Conservation (phyloP, 768 basidiomycete genomes). For the Dentipellis fragilis region DNA sequence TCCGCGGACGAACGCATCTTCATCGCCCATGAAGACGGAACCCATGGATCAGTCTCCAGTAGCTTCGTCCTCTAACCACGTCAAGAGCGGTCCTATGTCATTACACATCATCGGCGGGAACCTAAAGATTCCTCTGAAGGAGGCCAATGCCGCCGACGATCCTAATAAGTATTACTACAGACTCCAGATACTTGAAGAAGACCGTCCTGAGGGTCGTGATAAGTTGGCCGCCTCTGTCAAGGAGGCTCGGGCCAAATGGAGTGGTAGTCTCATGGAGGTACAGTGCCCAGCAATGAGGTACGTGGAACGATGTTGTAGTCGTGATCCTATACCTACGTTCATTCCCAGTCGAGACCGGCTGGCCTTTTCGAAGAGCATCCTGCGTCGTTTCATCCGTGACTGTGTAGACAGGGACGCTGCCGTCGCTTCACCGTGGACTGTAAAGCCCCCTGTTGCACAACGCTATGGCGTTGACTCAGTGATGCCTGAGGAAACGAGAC, state of each 20-base stretch:
- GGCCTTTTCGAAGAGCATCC: conserved; percentile 93
- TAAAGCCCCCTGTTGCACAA: conserved; percentile 76
- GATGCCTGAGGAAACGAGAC: conserved; percentile 80
- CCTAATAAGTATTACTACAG: conserved; percentile 81
- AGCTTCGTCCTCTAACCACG: conserved; percentile 28
- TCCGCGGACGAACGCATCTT: conserved; percentile 23
- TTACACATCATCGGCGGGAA: conserved; percentile 69
- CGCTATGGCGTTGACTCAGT: conserved; percentile 77
- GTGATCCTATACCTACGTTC: not conserved
- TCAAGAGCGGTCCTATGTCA: conserved; percentile 29
- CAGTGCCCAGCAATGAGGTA: conserved; percentile 74
- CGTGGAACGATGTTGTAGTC: conserved; percentile 15
- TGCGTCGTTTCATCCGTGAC: conserved; percentile 92
- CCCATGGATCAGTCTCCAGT: conserved; percentile 12
- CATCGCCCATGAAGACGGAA: conserved; percentile 5
- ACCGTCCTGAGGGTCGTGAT: conserved; percentile 60
- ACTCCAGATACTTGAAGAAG: conserved; percentile 70
- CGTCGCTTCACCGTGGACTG: conserved; percentile 92
- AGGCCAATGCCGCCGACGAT: conserved; percentile 63
- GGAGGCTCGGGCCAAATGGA: conserved; percentile 49
- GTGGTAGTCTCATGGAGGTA: conserved; percentile 77
- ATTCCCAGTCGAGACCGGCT: conserved; percentile 78
- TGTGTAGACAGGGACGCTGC: conserved; percentile 89
- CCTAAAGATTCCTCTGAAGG: conserved; percentile 64
- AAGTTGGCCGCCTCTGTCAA: conserved; percentile 42